Evolutionary conservation across 2,329 filamentous ascomycete genomes (phyloP), one percentile per base, ranked within the genome.

Genomic region (Metarhizium humberi): DNA sequence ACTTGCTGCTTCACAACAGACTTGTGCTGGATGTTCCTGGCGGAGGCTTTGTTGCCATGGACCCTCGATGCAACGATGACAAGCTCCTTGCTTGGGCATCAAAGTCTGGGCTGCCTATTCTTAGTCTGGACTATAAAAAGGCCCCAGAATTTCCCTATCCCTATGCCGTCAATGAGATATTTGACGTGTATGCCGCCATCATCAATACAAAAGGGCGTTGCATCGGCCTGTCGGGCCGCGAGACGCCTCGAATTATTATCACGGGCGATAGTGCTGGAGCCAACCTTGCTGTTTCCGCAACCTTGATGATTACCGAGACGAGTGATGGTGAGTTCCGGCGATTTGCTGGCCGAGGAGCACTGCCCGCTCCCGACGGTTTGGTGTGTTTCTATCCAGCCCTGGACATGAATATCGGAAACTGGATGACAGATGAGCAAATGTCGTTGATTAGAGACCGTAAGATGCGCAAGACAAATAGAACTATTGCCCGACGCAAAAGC

Each of bases 401-500:
- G 57, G 94, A 97, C 65, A 91, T 97, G 88, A 96, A 95, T 65
- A 97, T 97, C 61, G 90, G 90, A 42, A 96, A 92, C 69, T 99
- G 94, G 94, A 97, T 99, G 92, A 92, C 90, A 0, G 92, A 97
- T 63, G 92, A 97, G 69, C 92, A 99, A 68, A 95, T 97, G 90
- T 84, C 90, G 0, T 74, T 99, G 58, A 95, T 99, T 59, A 86
- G 90, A 60, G 92, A 96, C 59, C 84, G 90, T 11, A 81, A 84
- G 56, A 85, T 85, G 67, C 81, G 90, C 29, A 86, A 85, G 62
- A 90, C 86, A 1, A 96, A 96, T 65, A 80, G 81, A 56, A 80
- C 83, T 30, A 87, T 97, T 55, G 75, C 96, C 11, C 80, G 86
- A 40, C 81, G 89, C 56, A 97, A 99, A 74, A 91, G 85, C 59